phyloP scores from a whole-genome alignment of 805 yeast species.

The Starmera caribaea region DNA sequence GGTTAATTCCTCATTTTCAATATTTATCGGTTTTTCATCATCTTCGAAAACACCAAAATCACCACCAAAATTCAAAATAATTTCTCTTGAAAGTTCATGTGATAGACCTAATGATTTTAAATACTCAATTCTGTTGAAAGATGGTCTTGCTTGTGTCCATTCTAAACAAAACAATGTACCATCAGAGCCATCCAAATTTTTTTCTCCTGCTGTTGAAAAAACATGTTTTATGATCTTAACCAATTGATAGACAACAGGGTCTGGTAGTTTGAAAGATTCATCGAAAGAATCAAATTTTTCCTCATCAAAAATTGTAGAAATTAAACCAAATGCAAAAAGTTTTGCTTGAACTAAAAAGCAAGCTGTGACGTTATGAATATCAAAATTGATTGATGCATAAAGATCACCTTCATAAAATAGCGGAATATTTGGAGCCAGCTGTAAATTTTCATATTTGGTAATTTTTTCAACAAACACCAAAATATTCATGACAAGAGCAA shows the following conservation, averaged over 20 bases:
- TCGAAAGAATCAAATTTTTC: constrained; percentile 16
- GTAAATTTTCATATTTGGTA: constrained; percentile 25
- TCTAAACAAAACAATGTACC: constrained; percentile 27
- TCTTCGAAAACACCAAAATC: constrained; percentile 17
- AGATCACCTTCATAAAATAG: constrained; percentile 30
- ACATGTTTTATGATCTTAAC: constrained; percentile 34
- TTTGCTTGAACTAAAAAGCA: constrained; percentile 31
- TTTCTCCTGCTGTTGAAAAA: constrained; percentile 28
- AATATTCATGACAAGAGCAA: constrained; percentile 32
- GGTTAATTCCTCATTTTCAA: constrained; percentile 11
- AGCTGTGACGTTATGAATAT: constrained; percentile 9
- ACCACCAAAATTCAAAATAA: constrained; percentile 24
- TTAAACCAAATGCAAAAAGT: constrained; percentile 28
- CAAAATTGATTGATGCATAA: constrained; percentile 9
- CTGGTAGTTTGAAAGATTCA: constrained; percentile 22
- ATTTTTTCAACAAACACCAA: constrained; percentile 37
- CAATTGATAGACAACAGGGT: constrained; percentile 34
- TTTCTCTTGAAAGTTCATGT: constrained; percentile 19
- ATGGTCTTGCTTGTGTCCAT: constrained; percentile 32
- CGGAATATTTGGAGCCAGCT: constrained; percentile 22
- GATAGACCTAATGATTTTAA: constrained; percentile 21
- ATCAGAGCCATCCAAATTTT: constrained; percentile 21
- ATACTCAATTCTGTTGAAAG: constrained; percentile 24
- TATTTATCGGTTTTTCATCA: constrained; percentile 10
- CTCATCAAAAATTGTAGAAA: constrained; percentile 23